Conservation (phyloP, 2,329 filamentous ascomycete genomes). For the Blastomyces emzantsi region DNA sequence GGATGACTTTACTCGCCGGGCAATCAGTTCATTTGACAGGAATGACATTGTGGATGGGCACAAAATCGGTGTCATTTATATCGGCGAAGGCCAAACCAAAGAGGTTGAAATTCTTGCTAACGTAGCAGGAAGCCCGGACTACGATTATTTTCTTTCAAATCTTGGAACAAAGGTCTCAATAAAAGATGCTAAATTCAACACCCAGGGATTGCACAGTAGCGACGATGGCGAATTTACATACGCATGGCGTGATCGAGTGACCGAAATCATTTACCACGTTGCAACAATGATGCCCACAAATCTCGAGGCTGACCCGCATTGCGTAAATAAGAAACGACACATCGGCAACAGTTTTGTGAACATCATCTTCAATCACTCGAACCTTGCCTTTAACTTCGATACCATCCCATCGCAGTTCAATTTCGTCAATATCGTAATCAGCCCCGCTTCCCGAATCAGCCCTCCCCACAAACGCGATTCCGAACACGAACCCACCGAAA, state of each 20-base stretch:
- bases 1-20: slow-evolving; percentile 60
- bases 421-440: slow-evolving; percentile 93
- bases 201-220: slow-evolving; percentile 79
- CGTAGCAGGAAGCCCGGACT: slow-evolving; percentile 75
- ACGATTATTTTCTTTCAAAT: slow-evolving; percentile 71
- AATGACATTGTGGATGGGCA: slow-evolving; percentile 88
- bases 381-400: slow-evolving; percentile 77
- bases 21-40: slow-evolving; percentile 73
- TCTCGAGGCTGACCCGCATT: slow-evolving; percentile 62
- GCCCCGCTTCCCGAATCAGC: slow-evolving; percentile 53
- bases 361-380: slow-evolving; percentile 95
- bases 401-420: slow-evolving; percentile 95
- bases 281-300: slow-evolving; percentile 97
- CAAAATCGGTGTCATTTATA: slow-evolving; percentile 90
- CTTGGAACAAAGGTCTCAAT: slow-evolving; percentile 75
- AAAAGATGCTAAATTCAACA: slow-evolving; percentile 79
- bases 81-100: slow-evolving; percentile 73
- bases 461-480: slow-evolving; percentile 20
- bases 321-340: slow-evolving; percentile 81
- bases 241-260: slow-evolving; percentile 90
- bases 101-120: slow-evolving; percentile 84
- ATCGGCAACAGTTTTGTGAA: slow-evolving; percentile 98
- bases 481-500: slow-evolving; percentile 13
- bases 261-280: slow-evolving; percentile 91
- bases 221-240: slow-evolving; percentile 80